Conservation (phyloP, 2,329 filamentous ascomycete genomes). For the Pseudopyricularia javanii region DNA sequence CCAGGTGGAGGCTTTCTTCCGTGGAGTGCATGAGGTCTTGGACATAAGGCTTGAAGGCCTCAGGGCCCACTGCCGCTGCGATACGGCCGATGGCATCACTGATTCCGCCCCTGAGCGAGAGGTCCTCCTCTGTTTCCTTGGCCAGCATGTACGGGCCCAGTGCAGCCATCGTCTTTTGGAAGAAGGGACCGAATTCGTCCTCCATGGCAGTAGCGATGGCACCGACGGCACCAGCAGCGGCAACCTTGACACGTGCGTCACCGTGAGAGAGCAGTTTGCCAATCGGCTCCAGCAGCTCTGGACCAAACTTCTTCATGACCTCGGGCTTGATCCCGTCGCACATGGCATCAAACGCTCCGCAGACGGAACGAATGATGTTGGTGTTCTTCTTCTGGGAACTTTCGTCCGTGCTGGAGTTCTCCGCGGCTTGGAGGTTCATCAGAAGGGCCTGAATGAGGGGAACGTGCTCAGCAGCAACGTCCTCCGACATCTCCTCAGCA, state of each 20-base stretch:
- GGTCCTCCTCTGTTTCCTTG: constrained; percentile 81
- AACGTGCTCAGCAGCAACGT: constrained; percentile 75
- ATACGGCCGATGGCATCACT: constrained; percentile 92
- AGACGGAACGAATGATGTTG: constrained; percentile 79
- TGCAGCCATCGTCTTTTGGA: constrained; percentile 80
- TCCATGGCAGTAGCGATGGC: constrained; percentile 81
- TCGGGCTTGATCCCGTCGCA: constrained; percentile 74
- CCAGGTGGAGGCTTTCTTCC: constrained; percentile 79
- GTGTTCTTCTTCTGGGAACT: constrained; percentile 61
- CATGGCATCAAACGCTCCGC: constrained; percentile 81
- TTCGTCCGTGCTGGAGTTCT: constrained; percentile 50
- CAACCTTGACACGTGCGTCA: constrained; percentile 80
- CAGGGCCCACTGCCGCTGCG: constrained; percentile 72
- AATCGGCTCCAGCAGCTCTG: constrained; percentile 73
- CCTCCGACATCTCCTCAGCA: constrained; percentile 86
- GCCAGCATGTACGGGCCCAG: constrained; percentile 73
- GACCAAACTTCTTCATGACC: constrained; percentile 70
- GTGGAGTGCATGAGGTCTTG: constrained; percentile 82
- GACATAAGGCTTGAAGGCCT: constrained; percentile 84
- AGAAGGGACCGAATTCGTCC: constrained; percentile 78
- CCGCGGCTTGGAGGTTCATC: constrained; percentile 77
- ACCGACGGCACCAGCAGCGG: constrained; percentile 78
- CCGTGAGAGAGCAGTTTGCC: constrained; percentile 73
- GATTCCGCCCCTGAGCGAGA: constrained; percentile 79
- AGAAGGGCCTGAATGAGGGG: constrained; percentile 73